Evolutionary conservation across 2,329 filamentous ascomycete genomes (phyloP).

Genomic region (Colletotrichum cordylinicola): DNA sequence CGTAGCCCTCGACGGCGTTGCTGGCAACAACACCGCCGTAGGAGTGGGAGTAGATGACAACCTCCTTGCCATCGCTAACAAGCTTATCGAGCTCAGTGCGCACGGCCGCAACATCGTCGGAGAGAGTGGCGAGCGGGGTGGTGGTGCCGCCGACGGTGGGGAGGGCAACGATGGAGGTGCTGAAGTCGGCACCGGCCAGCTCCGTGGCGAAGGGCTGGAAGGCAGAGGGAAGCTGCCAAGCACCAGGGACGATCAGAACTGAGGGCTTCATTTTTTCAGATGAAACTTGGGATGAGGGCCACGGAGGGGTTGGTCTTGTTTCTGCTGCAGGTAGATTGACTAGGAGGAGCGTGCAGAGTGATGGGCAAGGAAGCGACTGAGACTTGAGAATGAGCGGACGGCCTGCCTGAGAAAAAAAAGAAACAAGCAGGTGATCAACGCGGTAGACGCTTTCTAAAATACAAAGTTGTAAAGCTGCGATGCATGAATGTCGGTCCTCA

Average conservation of each 20-base stretch:
- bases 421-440: not conserved
- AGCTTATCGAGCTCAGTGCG: slow-evolving; percentile 31
- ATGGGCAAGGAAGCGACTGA: not conserved
- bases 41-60: slow-evolving; percentile 48
- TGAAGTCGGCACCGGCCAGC: slow-evolving; percentile 20
- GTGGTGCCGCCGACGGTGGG: slow-evolving; percentile 37
- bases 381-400: not conserved
- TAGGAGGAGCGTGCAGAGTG: not conserved
- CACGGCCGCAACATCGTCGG: slow-evolving; percentile 37
- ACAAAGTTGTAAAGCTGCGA: not conserved
- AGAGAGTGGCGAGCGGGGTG: slow-evolving; percentile 27
- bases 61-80: slow-evolving; percentile 39
- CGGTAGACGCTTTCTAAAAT: slow-evolving; percentile 15
- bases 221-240: slow-evolving; percentile 39
- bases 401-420: not conserved
- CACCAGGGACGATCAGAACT: slow-evolving; percentile 44
- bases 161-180: slow-evolving; percentile 33
- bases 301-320: not conserved
- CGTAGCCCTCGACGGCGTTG: slow-evolving; percentile 41
- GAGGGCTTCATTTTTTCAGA: slow-evolving; percentile 22
- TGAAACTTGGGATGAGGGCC: not conserved
- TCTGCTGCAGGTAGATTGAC: slow-evolving; percentile 5
- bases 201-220: slow-evolving; percentile 27
- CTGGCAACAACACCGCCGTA: slow-evolving; percentile 46
- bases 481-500: not conserved